These are phyloP conservation scores for Tolypocladium amazonense DNA, from an alignment of 2,329 filamentous ascomycete species.

Conservation along the genomic window DNA sequence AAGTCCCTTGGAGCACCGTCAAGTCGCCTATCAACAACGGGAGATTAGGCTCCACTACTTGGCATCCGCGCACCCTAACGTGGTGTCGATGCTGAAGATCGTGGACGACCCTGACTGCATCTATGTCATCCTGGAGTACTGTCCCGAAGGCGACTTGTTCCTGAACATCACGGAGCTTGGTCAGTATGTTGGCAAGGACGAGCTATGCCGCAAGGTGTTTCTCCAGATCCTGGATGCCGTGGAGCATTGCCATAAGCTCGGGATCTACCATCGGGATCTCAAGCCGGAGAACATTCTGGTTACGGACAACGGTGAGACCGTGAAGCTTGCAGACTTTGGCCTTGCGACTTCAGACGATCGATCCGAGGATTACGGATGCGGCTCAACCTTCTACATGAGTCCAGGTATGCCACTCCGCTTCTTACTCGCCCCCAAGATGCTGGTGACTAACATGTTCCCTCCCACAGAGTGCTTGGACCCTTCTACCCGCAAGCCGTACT, in stretches of 20 bases:
- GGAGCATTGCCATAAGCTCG: constrained; percentile 82
- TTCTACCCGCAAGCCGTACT: constrained; percentile 62
- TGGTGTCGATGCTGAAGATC: constrained; percentile 89
- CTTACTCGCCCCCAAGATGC: constrained; percentile 2
- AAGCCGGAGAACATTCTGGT: constrained; percentile 98
- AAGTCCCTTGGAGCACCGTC: constrained; percentile 66
- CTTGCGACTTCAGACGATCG: constrained; percentile 75
- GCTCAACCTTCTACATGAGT: constrained; percentile 99
- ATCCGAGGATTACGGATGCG: constrained; percentile 93
- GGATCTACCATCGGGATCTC: constrained; percentile 93
- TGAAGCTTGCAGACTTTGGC: constrained; percentile 96
- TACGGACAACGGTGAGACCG: constrained; percentile 74
- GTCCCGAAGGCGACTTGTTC: constrained; percentile 93
- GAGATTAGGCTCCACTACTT: constrained; percentile 88
- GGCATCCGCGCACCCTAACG: constrained; percentile 82
- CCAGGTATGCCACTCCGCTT: constrained; percentile 57
- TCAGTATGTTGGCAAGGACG: constrained; percentile 87
- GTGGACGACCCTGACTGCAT: constrained; percentile 87
- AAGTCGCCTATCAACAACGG: constrained; percentile 81
- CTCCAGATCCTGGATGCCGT: constrained; percentile 95
- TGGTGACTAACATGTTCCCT: constrained; percentile 4
- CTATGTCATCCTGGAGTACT: constrained; percentile 94
- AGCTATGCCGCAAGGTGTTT: constrained; percentile 76
- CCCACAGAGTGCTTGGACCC: constrained; percentile 77
- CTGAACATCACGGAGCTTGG: constrained; percentile 94